Percentiles rank a stretch among this genome's conserved stretches.
Conservation (phyloP, 2,329 filamentous ascomycete genomes). For the Apiospora malaysiana region DNA sequence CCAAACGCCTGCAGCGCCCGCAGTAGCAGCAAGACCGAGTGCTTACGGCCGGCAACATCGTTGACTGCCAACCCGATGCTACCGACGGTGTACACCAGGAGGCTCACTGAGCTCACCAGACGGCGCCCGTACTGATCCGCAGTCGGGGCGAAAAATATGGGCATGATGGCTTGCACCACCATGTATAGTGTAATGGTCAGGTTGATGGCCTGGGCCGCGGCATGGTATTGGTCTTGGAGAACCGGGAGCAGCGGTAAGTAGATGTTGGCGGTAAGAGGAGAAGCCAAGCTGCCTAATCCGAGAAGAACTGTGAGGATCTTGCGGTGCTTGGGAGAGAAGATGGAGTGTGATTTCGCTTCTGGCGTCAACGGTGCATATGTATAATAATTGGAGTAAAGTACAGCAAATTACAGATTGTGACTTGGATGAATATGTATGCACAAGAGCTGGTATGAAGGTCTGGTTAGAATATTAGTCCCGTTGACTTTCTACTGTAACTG, state of each 20-base stretch:
- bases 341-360: neutral
- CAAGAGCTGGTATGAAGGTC: too few relatives aligned
- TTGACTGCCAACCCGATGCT: slow-evolving; percentile 19
- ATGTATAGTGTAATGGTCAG: slow-evolving; percentile 25
- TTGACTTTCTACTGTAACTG: neutral
- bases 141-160: slow-evolving; percentile 20
- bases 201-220: slow-evolving; percentile 23
- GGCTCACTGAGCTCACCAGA: neutral
- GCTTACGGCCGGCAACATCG: neutral
- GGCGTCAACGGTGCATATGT: too few relatives aligned
- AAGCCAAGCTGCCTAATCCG: slow-evolving; percentile 21
- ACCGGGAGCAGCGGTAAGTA: slow-evolving; percentile 23
- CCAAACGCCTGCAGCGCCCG: neutral
- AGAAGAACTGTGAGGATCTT: slow-evolving; percentile 21
- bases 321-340: slow-evolving; percentile 17
- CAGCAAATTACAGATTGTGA: too few relatives aligned
- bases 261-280: slow-evolving; percentile 24
- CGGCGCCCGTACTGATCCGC: slow-evolving; percentile 21
- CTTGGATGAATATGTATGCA: too few relatives aligned
- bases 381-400: too few relatives aligned
- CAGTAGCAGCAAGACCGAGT: neutral
- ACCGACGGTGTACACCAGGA: slow-evolving; percentile 8
- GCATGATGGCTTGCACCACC: slow-evolving; percentile 20
- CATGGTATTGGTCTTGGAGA: slow-evolving; percentile 13
- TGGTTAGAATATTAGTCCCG: too few relatives aligned